These are phyloP conservation scores for button mushroom (Agaricus bisporus) DNA, from an alignment of 768 basidiomycete genomes.

Conservation along the genomic window DNA sequence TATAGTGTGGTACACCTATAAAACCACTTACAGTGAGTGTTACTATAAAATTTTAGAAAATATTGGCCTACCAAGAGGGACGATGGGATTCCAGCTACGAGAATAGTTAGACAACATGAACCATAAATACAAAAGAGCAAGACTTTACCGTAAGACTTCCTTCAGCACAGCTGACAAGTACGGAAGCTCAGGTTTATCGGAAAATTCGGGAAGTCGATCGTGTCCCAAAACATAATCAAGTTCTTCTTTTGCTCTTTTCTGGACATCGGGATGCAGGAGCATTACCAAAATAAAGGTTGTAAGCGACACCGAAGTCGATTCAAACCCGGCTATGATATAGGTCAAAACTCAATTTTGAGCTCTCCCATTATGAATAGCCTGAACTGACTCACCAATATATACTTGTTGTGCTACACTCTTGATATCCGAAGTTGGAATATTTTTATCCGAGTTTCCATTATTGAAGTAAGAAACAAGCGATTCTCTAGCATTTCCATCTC, in stretches of 20 bases:
- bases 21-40: not conserved
- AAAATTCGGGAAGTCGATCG: conserved; percentile 12
- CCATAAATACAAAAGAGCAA: not conserved
- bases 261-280: conserved; percentile 6
- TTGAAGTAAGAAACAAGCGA: not conserved
- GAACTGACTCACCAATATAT: not conserved
- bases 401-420: not conserved
- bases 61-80: not conserved
- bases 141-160: conserved; percentile 16
- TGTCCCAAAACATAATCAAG: conserved; percentile 1
- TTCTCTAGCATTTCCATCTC: not conserved
- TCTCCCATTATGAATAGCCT: not conserved
- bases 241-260: conserved; percentile 6
- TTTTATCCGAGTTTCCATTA: not conserved
- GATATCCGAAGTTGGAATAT: not conserved
- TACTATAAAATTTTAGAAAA: not conserved
- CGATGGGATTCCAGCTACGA: conserved; percentile 4
- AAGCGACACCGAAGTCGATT: conserved; percentile 25
- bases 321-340: conserved; percentile 1
- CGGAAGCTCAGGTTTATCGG: conserved; percentile 14
- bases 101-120: not conserved
- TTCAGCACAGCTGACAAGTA: conserved; percentile 19
- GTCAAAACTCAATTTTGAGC: not conserved
- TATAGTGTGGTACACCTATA: conserved; percentile 25
- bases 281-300: conserved; percentile 30